Evolutionary conservation across 768 basidiomycete species (phyloP), one percentile per base, ranked within the genome.

Genomic region (Suillus weaverae): DNA sequence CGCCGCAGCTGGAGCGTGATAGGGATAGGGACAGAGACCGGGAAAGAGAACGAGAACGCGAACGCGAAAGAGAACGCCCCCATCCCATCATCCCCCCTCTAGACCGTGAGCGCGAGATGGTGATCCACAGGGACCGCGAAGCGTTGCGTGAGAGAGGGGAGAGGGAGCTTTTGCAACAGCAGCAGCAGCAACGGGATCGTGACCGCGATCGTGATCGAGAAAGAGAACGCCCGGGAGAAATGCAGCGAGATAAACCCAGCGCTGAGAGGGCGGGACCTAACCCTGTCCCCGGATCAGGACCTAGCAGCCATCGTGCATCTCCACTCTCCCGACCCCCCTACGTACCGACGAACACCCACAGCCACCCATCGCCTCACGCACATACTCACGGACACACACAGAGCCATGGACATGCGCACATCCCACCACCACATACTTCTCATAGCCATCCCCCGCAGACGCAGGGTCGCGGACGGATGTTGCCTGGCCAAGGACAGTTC

Each of bases 401-500:
- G 4, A 57, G 3, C 22, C 56, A 57, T 39, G 22, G 22, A 2
- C 56, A 57, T 38, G 56, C 16, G 5, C 56, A 26, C 3, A 57
- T 57, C 16, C 38, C 56, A 11, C 5, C 48, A 7, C 38, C 56
- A 30, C 56, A 57, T 18, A 38, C 26, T 18, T 10, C 38, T 30
- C 56, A 57, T 26, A 18, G 22, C 5, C 38, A 56, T 36, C n/a
- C 54, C 35, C 54, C 70, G 16, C 70, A 67, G 38, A n/a, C 63
- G 3, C 73, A 76, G 32, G 66, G 41, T 8, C 70, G 65, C 33
- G 65, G 57, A 11, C 41, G 43, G 5, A 35, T 38, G 32, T 18
- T 63, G 1, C 74, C 76, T 0, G 74, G 76, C 5, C 75, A 77
- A 51, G 70, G 76, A 46, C 73, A 76, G 46, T 77, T 76, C 62